These are phyloP conservation scores for Schizophyllum amplum DNA, from an alignment of 1,284 basidiomycete species.

Conservation along the genomic window DNA sequence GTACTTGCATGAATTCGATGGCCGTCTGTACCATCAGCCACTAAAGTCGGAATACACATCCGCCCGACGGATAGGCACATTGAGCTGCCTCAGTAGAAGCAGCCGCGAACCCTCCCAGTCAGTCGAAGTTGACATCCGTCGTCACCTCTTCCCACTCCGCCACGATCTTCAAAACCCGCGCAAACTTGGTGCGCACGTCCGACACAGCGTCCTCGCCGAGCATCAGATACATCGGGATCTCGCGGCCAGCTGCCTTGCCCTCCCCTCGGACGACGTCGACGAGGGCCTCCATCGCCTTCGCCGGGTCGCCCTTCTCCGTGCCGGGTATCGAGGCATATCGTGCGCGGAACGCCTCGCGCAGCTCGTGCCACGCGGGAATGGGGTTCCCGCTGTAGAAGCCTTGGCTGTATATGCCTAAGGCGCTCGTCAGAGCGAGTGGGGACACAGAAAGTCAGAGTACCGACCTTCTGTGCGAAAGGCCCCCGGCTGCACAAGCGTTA, in stretches of 20 bases:
- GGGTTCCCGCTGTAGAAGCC: constrained; percentile 12
- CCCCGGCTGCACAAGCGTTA: constrained; percentile 24
- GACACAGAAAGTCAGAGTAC: not conserved
- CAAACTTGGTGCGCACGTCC: constrained; percentile 7
- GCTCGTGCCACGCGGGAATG: constrained; percentile 19
- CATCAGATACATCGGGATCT: constrained; percentile 8
- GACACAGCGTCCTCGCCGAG: constrained; percentile 9
- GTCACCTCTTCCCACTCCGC: constrained; percentile 8
- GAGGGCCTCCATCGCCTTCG: constrained; percentile 20
- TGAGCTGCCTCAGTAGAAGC: too few species aligned
- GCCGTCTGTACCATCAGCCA: too few species aligned
- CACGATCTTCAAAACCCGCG: constrained; percentile 1
- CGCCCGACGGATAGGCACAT: too few species aligned
- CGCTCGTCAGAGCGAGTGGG: constrained; percentile 2
- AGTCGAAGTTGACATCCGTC: not conserved
- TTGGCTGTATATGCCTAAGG: constrained; percentile 8
- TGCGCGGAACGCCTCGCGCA: constrained; percentile 11
- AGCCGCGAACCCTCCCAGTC: too few species aligned
- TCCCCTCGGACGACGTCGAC: constrained; percentile 24
- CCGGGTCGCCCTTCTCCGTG: constrained; percentile 22
- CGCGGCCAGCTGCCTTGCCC: constrained; percentile 15
- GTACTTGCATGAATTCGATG: too few species aligned
- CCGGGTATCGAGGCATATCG: constrained; percentile 14
- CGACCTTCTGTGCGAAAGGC: constrained; percentile 20
- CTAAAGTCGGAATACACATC: too few species aligned